Evolutionary conservation across 257 asterid species (phyloP).

Genomic region (Coffea canephora): DNA sequence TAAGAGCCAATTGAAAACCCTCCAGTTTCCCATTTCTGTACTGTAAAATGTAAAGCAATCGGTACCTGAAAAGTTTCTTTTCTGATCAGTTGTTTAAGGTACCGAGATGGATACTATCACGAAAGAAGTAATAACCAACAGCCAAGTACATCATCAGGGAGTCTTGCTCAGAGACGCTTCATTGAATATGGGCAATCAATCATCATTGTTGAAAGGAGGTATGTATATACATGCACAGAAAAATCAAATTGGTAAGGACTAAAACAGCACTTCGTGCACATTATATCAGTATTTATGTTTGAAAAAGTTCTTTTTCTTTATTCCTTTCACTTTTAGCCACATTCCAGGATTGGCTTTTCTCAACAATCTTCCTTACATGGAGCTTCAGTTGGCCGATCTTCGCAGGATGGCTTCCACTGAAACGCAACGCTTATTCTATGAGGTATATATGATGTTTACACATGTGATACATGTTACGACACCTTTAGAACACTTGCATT

Average conservation of each 20-base stretch:
- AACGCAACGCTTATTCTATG: slow-evolving; percentile 62
- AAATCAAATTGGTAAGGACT: not conserved
- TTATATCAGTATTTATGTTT: not conserved
- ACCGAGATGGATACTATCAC: slow-evolving; percentile 45
- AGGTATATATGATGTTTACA: slow-evolving; percentile 26
- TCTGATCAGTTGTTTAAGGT: slow-evolving; percentile 42
- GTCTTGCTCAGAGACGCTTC: slow-evolving; percentile 44
- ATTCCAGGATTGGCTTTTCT: slow-evolving; percentile 72
- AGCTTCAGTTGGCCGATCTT: slow-evolving; percentile 44
- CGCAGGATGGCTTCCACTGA: slow-evolving; percentile 38
- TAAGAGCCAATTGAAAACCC: slow-evolving; percentile 15
- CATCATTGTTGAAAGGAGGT: slow-evolving; percentile 35
- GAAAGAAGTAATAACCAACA: slow-evolving; percentile 29
- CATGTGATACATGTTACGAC: not conserved
- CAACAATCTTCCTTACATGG: slow-evolving; percentile 54
- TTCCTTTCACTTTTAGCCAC: slow-evolving; percentile 35
- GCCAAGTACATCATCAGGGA: slow-evolving; percentile 45
- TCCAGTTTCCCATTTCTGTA: not conserved
- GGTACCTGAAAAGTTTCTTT: not conserved
- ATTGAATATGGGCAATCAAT: slow-evolving; percentile 40
- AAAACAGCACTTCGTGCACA: not conserved
- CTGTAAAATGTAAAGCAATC: too few relatives aligned
- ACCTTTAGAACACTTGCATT: not conserved
- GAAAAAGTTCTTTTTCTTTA: not conserved
- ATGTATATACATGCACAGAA: not conserved